These are phyloP conservation scores for Anisodus tanguticus DNA, from an alignment of 257 asterid genomes.

Conservation along the genomic window DNA sequence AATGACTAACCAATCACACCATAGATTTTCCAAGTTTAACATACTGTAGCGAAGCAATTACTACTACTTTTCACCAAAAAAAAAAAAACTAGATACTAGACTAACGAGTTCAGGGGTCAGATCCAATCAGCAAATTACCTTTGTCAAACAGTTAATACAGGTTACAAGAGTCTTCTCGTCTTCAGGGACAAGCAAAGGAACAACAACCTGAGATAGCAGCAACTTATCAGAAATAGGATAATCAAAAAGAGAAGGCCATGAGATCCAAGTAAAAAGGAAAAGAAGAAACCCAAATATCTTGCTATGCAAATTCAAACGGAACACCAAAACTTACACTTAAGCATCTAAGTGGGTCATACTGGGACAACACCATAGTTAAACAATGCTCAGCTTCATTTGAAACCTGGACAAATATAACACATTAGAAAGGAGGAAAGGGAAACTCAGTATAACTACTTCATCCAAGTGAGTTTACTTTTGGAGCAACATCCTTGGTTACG, in stretches of 20 bases:
- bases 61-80: not conserved
- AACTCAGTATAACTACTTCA: not conserved
- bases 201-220: conserved; percentile 71
- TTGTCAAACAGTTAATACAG: conserved; percentile 95
- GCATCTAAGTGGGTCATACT: conserved; percentile 90
- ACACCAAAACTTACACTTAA: conserved; percentile 70
- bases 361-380: conserved; percentile 74
- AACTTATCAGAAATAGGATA: conserved; percentile 30
- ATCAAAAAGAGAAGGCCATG: conserved; percentile 19
- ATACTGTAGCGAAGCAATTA: not conserved
- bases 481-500: conserved; percentile 70
- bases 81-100: not conserved
- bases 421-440: conserved; percentile 22
- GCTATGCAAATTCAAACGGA: not conserved
- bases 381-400: conserved; percentile 91
- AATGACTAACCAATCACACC: conserved; percentile 31
- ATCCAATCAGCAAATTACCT: conserved; percentile 54
- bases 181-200: conserved; percentile 91
- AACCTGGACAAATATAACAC: conserved; percentile 57
- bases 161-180: conserved; percentile 97
- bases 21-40: conserved; percentile 22
- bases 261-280: not conserved
- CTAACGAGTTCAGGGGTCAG: conserved; percentile 17
- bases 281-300: conserved; percentile 12
- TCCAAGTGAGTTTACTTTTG: conserved; percentile 57